Evolutionary conservation across 345 rosid genomes (phyloP), one percentile per base, ranked within the genome.

Genomic region (Excoecaria cochinchinensis): DNA sequence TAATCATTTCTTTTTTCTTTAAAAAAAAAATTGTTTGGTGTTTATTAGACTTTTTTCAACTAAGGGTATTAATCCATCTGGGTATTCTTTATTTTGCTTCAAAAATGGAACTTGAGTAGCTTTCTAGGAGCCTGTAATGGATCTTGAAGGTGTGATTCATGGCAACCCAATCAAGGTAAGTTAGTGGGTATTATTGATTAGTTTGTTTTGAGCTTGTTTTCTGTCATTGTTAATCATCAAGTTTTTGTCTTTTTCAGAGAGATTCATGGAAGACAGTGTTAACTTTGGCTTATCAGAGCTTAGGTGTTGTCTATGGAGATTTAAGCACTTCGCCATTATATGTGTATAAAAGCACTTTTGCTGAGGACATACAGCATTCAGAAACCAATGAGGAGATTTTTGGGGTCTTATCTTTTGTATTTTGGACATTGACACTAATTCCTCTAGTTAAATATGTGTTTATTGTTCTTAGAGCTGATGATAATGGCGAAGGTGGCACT

Each of bases 401-500:
- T 44, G 88, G 88, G 24, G 85, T 85, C 66, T 67, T 85, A 51
- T 85, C 86, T 58, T 82, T 85, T 55, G 81, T 85, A 4, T 85
- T 85, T 67, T 85, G 88, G 85, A 85, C 88, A 16, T 74, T 82
- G 40, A 85, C 86, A 17, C 62, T 85, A 15, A 72, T 82, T 22
- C 84, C 88, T 4, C 78, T 85, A 4, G 13, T 82, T 15, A 85
- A 85, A 66, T 85, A 85, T 56, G 85, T 85, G 44, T 82, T 85
- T 70, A 78, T 85, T 50, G 88, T 85, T 66, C 83, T 85, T 38
- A 73, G 86, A 77, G 88, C 86, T 44, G 81, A 85, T 58, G 88
- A 85, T 65, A 85, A 85, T 63, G 88, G 88, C 7, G 88, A 85
- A 68, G 88, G 88, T 15, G 88, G 88, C 21, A 85, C 86, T 25